These are phyloP conservation scores for Amesomyces nigricolor DNA, from an alignment of 2,329 filamentous ascomycete genomes.

Conservation along the genomic window DNA sequence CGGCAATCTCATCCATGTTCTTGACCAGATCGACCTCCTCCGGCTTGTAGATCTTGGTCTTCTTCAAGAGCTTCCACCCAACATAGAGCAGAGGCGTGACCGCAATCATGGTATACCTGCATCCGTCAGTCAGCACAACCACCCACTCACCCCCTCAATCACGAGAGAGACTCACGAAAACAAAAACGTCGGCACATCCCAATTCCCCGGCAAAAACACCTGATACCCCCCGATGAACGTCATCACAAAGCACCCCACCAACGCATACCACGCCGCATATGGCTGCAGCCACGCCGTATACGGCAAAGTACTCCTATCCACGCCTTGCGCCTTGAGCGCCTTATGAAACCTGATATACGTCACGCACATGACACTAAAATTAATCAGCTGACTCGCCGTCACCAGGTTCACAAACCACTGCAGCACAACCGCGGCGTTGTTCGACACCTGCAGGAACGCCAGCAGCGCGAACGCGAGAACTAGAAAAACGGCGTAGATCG, in stretches of 20 bases:
- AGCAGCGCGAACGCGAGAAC: slow-evolving; percentile 33
- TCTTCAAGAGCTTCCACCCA: slow-evolving; percentile 61
- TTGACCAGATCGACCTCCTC: slow-evolving; percentile 56
- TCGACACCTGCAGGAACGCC: slow-evolving; percentile 36
- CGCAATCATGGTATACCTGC: slow-evolving; percentile 30
- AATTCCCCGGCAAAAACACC: slow-evolving; percentile 36
- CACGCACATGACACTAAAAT: slow-evolving; percentile 41
- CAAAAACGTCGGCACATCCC: slow-evolving; percentile 30
- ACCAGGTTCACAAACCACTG: slow-evolving; percentile 35
- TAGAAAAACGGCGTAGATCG: slow-evolving; percentile 32
- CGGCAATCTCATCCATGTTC: slow-evolving; percentile 55
- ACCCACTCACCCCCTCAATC: not conserved
- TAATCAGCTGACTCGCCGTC: slow-evolving; percentile 37
- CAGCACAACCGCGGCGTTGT: slow-evolving; percentile 34
- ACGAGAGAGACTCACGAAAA: slow-evolving; percentile 28
- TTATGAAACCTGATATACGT: slow-evolving; percentile 45
- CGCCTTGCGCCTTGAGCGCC: slow-evolving; percentile 47
- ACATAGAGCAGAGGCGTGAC: slow-evolving; percentile 47
- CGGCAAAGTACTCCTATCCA: slow-evolving; percentile 38
- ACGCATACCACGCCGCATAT: slow-evolving; percentile 45
- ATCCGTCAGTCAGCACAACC: slow-evolving; percentile 9
- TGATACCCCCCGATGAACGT: slow-evolving; percentile 53
- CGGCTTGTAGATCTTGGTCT: slow-evolving; percentile 50
- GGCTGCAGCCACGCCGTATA: slow-evolving; percentile 48
- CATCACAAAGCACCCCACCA: slow-evolving; percentile 43